Percentiles rank a stretch among this genome's conserved stretches.
Evolutionary conservation across 345 rosid genomes (phyloP).

Genomic region (Pelargonium nanum): DNA sequence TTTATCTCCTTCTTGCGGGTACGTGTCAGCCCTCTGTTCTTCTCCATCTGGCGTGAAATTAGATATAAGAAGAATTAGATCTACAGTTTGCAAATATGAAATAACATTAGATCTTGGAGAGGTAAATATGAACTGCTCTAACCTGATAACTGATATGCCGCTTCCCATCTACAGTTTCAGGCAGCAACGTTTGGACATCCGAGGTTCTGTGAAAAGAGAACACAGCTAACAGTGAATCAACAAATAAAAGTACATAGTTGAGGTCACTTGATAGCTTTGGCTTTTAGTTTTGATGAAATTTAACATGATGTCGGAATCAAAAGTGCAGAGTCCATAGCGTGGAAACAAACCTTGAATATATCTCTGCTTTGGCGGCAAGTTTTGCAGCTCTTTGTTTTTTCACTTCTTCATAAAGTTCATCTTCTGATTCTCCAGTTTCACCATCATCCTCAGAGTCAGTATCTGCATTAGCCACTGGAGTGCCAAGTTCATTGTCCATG

Average conservation of each 20-base stretch:
- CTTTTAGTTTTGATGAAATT: background rate
- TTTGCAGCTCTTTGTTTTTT: conserved; percentile 42
- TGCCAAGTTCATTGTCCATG: conserved; percentile 22
- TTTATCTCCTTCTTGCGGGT: conserved; percentile 45
- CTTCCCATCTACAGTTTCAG: conserved; percentile 61
- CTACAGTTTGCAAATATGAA: background rate
- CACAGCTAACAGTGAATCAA: background rate
- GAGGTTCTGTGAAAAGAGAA: conserved; percentile 25
- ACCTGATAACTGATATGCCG: conserved; percentile 49
- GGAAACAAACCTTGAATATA: conserved; percentile 42
- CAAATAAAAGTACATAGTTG: background rate
- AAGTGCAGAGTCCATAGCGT: background rate
- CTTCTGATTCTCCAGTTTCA: conserved; percentile 19
- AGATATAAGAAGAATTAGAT: background rate
- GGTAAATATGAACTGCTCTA: conserved; percentile 4
- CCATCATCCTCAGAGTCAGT: conserved; percentile 28
- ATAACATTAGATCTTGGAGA: background rate
- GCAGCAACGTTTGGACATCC: conserved; percentile 34
- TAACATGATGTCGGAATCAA: background rate
- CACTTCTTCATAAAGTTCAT: conserved; percentile 61
- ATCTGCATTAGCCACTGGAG: conserved; percentile 18
- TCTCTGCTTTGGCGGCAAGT: conserved; percentile 60
- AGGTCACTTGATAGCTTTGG: background rate
- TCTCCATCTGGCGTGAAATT: conserved; percentile 34
- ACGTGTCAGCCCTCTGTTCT: conserved; percentile 68